Evolutionary conservation across 345 rosid genomes (phyloP).

Genomic region (Bruguiera parviflora): DNA sequence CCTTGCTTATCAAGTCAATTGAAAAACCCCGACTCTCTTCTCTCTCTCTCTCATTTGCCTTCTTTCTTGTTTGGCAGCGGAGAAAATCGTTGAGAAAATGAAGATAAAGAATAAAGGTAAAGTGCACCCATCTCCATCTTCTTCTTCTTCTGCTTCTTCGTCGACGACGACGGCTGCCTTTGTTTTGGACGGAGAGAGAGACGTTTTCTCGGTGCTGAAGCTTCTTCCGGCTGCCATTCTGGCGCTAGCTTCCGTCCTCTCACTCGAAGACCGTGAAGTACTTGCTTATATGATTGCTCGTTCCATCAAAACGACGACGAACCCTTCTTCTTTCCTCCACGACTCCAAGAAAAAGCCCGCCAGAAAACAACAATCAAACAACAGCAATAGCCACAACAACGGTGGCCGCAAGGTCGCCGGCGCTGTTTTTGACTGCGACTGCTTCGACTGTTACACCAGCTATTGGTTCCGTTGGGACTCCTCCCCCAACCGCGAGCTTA

Average conservation of each 20-base stretch:
- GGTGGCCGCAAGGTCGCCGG: conserved; percentile 33
- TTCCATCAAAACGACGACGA: conserved; percentile 47
- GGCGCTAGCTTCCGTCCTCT: conserved; percentile 59
- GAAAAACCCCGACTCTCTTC: background rate
- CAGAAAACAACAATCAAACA: conserved; percentile 26
- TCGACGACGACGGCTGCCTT: background rate
- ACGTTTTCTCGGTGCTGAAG: conserved; percentile 46
- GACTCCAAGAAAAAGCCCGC: conserved; percentile 33
- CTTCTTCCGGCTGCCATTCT: conserved; percentile 76
- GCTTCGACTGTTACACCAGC: conserved; percentile 82
- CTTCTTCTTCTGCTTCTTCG: conserved; percentile 22
- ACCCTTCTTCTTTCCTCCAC: conserved; percentile 11
- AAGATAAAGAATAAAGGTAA: conserved; percentile 86
- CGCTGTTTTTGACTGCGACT: conserved; percentile 64
- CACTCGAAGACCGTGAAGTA: conserved; percentile 71
- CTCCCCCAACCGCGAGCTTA: conserved; percentile 74
- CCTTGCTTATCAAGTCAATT: conserved; percentile 14
- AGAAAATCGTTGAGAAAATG: conserved; percentile 27
- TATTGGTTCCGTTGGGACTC: conserved; percentile 95
- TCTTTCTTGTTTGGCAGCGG: background rate
- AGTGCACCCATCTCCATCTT: conserved; percentile 67
- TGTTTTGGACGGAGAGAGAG: conserved; percentile 17
- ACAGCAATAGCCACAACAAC: no score
- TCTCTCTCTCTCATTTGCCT: background rate
- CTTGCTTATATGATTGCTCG: conserved; percentile 83